Evolutionary conservation across 2,329 filamentous ascomycete species (phyloP), one percentile per base, ranked within the genome.

Genomic region (Fusarium subglutinans): DNA sequence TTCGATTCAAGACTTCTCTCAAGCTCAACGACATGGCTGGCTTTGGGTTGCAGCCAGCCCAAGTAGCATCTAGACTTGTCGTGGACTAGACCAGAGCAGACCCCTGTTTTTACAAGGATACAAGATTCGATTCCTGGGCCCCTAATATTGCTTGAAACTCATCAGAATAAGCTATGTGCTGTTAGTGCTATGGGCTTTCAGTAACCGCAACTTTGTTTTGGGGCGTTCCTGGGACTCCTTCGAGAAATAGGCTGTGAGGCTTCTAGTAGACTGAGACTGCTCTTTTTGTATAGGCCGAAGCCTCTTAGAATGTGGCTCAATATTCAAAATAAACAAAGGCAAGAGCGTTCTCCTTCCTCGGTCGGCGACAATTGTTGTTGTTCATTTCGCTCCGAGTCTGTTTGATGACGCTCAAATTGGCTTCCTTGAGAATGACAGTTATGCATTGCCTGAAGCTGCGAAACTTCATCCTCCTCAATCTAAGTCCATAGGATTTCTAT

Each of bases 401-500:
- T 38, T 11, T 38, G 17, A 45, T 57, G 33, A 41, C n/a, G 26
- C 47, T 47, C 33, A 38, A 20, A 26, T 45, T 54, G 26, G 12
- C 41, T 30, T 30, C 48, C 28, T 62, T 48, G 66, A 59, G 28
- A 69, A 43, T 64, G 45, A 62, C 53, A 53, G 48, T 69, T 55
- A 63, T 68, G 65, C 40, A 62, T 66, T 68, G 50, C 50, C 66
- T 53, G 63, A 69, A 77, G 75, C 60, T 59, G 71, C 57, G 63
- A 73, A 70, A 69, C 71, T 74, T 70, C 63, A 53, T 59, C 63
- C 63, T 58, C 45, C 62, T 41, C 58, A 66, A 66, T 64, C 71
- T 74, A 66, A 47, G 57, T 45, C 71, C 48, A 57, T 40, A 40
- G 71, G 59, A 64, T 75, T 68, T 76, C 70, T 74, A 69, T 75